Evolutionary conservation across 495 filamentous ascomycete species (phyloP), one percentile per base, ranked within the genome.

Genomic region (Bombardia bombarda): DNA sequence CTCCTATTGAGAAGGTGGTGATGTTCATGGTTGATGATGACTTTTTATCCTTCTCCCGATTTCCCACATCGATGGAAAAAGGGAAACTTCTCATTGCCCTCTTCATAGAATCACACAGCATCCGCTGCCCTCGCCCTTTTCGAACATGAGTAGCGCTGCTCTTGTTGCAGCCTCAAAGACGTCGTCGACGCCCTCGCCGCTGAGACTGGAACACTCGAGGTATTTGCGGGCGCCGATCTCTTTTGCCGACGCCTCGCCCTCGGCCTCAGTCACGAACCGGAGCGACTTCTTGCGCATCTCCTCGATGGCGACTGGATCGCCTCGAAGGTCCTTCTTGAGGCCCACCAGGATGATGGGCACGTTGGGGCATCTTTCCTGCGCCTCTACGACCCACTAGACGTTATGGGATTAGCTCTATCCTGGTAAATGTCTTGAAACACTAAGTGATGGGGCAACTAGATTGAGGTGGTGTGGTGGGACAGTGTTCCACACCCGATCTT

Each of bases 151-250:
- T 42, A 99, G 70, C 21, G 92, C 90, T n/a, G 92, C 90, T 56
- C 92, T 77, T 41, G 92, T 99, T 7, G 92, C 92, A 21, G 92
- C 92, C 61, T 99, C 92, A 57, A 99, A 99, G 10, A 99, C 92
- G 65, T 99, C 92, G 62, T 99, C 92, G 18, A 99, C 92, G 10
- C 92, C 92, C 58, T 99, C 93, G 37, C 92, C 92, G n/a, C 86
- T 95, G 51, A 99, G 65, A 23, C 86, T 90, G 4, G 90, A 96
- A 67, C 92, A 99, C 60, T 99, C 92, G 37, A 99, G 82, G 53
- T 99, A 99, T 67, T 95, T 95, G 50, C 86, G 76, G 39, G 90
- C 92, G 32, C 90, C 89, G 54, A 96, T 85, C 45, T 89, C 80
- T 39, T 84, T 78, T 31, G 85, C 86, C 22, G 82, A 84, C 28